phyloP scores from a whole-genome alignment of 164 flowering plant genomes.

The Annona squamosa region DNA sequence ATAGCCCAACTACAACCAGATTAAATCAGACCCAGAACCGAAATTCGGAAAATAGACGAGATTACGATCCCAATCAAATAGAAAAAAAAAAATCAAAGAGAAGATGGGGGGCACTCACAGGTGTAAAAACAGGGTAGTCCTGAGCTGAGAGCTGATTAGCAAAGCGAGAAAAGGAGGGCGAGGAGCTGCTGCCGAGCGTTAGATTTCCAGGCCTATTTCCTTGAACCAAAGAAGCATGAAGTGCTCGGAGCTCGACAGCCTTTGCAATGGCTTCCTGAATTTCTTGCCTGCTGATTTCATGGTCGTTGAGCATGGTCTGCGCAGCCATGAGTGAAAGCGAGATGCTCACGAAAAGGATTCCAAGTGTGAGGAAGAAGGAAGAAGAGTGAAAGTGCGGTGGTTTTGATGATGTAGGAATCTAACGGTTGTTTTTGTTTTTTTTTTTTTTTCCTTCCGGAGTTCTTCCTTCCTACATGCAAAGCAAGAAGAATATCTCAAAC shows the following conservation, averaged over 20 bases:
- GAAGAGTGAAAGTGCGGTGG: no score
- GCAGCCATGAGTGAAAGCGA: conserved; percentile 31
- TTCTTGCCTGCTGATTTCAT: conserved; percentile 49
- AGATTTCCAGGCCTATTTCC: conserved; percentile 53
- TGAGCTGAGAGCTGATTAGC: conserved; percentile 65
- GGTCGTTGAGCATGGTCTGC: conserved; percentile 25
- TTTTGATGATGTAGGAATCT: no score
- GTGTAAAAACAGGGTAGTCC: conserved; percentile 97
- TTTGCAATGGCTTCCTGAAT: conserved; percentile 84
- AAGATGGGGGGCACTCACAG: conserved; percentile 44
- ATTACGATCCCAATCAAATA: not conserved
- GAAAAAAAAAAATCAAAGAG: not conserved
- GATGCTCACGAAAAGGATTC: conserved; percentile 4
- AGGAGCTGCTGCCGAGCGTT: conserved; percentile 28
- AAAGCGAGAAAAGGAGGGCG: conserved; percentile 41
- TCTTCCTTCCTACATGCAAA: no score
- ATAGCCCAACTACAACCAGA: not conserved
- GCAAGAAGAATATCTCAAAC: no score
- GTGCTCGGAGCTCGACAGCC: conserved; percentile 85
- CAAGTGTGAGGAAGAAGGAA: not conserved
- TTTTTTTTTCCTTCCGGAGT: no score
- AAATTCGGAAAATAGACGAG: not conserved
- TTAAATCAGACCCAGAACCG: not conserved
- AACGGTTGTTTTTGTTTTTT: no score
- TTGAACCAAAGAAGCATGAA: conserved; percentile 78